Percentiles rank a stretch among this genome's conserved stretches.
These are phyloP conservation scores for Thuidium tamariscinum DNA, from an alignment of 225 moss, liverwort and hornwort species.

Conservation along the genomic window DNA sequence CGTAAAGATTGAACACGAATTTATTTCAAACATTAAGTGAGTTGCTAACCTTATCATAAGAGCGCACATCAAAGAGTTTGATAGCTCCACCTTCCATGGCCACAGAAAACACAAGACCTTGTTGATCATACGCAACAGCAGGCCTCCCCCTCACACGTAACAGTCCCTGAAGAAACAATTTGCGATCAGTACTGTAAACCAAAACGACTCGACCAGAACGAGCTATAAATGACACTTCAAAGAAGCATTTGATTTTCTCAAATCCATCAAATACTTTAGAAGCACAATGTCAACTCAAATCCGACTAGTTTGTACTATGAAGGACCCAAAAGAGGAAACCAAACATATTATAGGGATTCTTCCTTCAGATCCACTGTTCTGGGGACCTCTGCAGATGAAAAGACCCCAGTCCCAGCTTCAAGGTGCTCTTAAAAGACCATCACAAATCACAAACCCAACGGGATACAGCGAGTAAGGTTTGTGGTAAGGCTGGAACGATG, in stretches of 20 bases:
- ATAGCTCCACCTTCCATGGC: conserved; percentile 97
- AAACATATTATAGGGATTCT: neutral
- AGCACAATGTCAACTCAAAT: neutral
- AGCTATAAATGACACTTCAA: neutral
- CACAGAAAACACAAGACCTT: conserved; percentile 92
- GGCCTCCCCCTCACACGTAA: conserved; percentile 94
- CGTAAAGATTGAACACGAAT: neutral
- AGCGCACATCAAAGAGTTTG: conserved; percentile 93
- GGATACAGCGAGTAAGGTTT: neutral
- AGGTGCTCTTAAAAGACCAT: neutral
- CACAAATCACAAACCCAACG: neutral
- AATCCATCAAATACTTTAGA: neutral
- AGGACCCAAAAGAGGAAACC: neutral
- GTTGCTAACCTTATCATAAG: conserved; percentile 75
- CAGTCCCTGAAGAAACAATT: conserved; percentile 48
- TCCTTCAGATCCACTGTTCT: neutral
- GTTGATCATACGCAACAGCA: conserved; percentile 96
- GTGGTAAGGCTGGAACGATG: neutral
- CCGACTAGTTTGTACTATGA: neutral
- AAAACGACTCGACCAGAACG: neutral
- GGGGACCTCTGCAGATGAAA: neutral
- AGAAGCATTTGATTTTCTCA: neutral
- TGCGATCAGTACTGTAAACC: neutral
- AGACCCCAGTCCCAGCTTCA: neutral
- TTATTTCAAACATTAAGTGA: neutral